Evolutionary conservation across 2,329 filamentous ascomycete species (phyloP).

Genomic region (Fusarium pseudonygamai): DNA sequence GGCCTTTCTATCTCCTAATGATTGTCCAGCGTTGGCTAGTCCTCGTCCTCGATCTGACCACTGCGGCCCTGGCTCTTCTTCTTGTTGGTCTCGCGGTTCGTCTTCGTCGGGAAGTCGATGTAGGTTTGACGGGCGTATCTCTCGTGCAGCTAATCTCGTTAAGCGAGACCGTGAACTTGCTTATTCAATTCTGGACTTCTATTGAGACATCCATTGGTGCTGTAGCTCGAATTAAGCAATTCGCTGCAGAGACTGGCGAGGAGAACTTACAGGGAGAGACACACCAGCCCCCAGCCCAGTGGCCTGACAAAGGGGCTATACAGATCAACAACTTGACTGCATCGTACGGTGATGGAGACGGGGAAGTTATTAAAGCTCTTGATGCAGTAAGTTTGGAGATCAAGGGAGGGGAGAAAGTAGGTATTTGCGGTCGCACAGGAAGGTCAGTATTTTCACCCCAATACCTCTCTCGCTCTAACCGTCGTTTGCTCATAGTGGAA

Average conservation of each 20-base stretch:
- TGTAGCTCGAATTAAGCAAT: slow-evolving; percentile 48
- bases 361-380: slow-evolving; percentile 28
- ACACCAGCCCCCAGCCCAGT: slow-evolving; percentile 33
- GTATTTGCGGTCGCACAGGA: slow-evolving; percentile 62
- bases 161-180: slow-evolving; percentile 48
- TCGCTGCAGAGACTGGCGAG: slow-evolving; percentile 40
- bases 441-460: slow-evolving; percentile 23
- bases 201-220: slow-evolving; percentile 52
- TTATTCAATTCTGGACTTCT: slow-evolving; percentile 51
- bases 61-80: slow-evolving; percentile 57
- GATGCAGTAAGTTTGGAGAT: slow-evolving; percentile 37
- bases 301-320: slow-evolving; percentile 46
- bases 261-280: slow-evolving; percentile 41
- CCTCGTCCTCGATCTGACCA: slow-evolving; percentile 60
- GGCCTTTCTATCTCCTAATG: slow-evolving; percentile 65
- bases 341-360: slow-evolving; percentile 35
- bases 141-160: slow-evolving; percentile 46
- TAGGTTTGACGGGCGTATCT: slow-evolving; percentile 48
- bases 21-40: slow-evolving; percentile 67
- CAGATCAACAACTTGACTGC: slow-evolving; percentile 42
- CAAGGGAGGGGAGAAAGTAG: slow-evolving; percentile 57
- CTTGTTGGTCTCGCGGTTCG: slow-evolving; percentile 58
- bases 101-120: slow-evolving; percentile 39
- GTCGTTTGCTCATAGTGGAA: slow-evolving; percentile 52
- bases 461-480: not conserved